Evolutionary conservation across 129 eudicot species (phyloP).

Genomic region (Silybum marianum): DNA sequence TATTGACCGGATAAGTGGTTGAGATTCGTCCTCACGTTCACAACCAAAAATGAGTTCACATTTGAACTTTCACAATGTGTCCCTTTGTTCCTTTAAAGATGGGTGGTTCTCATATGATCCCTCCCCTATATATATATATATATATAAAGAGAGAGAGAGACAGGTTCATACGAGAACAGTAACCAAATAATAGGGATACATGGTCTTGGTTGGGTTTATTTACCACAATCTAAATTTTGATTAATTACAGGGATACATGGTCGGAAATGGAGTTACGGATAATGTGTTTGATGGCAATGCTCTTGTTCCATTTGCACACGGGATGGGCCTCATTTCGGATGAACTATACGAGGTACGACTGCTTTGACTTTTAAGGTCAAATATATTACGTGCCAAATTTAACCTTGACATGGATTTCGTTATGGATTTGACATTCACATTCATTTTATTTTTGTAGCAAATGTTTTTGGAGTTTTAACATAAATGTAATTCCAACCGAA

Average conservation of each 20-base stretch:
- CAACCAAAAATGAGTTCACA: too few species aligned
- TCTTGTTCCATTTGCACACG: slow-evolving; percentile 93
- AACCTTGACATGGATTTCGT: not conserved
- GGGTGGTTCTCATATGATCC: too few species aligned
- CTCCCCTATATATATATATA: too few species aligned
- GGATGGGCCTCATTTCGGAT: slow-evolving; percentile 97
- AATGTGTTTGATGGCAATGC: slow-evolving; percentile 85
- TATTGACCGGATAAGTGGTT: too few species aligned
- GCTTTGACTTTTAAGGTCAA: slow-evolving; percentile 13
- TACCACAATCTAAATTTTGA: slow-evolving; percentile 8
- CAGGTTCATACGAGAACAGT: too few species aligned
- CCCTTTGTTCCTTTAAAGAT: too few species aligned
- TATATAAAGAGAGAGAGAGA: too few species aligned
- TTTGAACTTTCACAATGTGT: too few species aligned
- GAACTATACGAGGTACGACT: slow-evolving; percentile 61
- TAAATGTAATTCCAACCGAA: too few species aligned
- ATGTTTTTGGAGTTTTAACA: too few species aligned
- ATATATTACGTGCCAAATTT: not conserved
- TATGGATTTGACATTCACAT: not conserved
- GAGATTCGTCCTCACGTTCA: too few species aligned
- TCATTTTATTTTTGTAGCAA: slow-evolving; percentile 6
- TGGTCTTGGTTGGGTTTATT: not conserved
- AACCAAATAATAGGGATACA: too few species aligned
- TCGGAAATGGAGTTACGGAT: slow-evolving; percentile 95
- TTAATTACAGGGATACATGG: slow-evolving; percentile 78